Base-by-base conservation (phyloP, 2,329 filamentous ascomycete species). In the Iodosphaeria phyllophila region DNA sequence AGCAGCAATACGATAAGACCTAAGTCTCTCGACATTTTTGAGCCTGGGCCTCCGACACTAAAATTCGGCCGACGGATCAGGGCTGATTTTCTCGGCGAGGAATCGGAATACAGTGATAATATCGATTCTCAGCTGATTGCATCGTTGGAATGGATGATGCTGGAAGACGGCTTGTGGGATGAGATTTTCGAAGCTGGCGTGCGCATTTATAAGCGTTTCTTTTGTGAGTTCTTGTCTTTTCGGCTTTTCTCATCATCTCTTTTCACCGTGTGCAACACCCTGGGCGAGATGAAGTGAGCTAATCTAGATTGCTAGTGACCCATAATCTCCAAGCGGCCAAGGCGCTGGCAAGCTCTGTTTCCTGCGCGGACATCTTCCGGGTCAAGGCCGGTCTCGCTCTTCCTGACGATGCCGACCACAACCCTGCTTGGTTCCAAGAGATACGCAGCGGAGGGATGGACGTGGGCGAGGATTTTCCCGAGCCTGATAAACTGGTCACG, bases 91-190 rank as follows among this genome's bases (percentile, higher is more conserved):
- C 67, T 84, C 26, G 71, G 73, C 4, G 65, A 69, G 2, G 57
- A 69, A 49, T 51, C 54, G 6, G 56, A 54, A 28, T 40, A 38
- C 7, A 52, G 72, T 7, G 59, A 69, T 6, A 49, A 59, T 21
- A 66, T 75, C 30, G 74, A 86, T 32, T 67, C 74, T 36, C 48
- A 61, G 17, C 59, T 92, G 25, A 80, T 93, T 22, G 65, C 75
- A 28, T 72, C 77, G 18, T 52, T 93, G 30, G 78, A 91, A 41
- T 95, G 86, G 84, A 73, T 86, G 44, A 54, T 79, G 29, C 61
- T 79, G 28, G 64, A 86, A 6, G 67, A 76, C 24, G 74, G 66
- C 8, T 62, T 77, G 27, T 84, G 75, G 73, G 56, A 62, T 10
- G 60, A 74, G 29, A 71, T 79, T 13, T 79, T 86, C 38, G 50